Evolutionary conservation across 192 early-diverging fungal species (phyloP).

Genomic region (Coemansia sp.): DNA sequence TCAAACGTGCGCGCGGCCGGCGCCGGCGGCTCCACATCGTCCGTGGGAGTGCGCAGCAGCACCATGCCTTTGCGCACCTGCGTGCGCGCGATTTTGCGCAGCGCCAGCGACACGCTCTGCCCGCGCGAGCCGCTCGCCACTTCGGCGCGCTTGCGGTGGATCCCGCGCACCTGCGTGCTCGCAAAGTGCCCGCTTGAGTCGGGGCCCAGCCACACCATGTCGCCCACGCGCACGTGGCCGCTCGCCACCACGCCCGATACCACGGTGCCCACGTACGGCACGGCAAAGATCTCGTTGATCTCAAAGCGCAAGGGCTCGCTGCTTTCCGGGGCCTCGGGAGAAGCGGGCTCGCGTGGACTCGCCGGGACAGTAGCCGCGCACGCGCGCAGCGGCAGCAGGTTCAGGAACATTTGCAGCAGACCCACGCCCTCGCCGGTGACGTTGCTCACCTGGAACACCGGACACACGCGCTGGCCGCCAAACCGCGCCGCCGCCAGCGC

Average conservation of each 20-base stretch:
- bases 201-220: conserved; percentile 79
- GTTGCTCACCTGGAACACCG: conserved; percentile 93
- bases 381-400: conserved; percentile 62
- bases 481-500: conserved; percentile 75
- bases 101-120: conserved; percentile 77
- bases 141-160: conserved; percentile 83
- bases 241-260: conserved; percentile 73
- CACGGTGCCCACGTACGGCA: conserved; percentile 89
- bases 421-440: conserved; percentile 79
- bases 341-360: too few species aligned
- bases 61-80: conserved; percentile 72
- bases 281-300: conserved; percentile 86
- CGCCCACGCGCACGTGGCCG: conserved; percentile 76
- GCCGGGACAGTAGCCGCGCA: neutral
- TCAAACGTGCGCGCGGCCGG: conserved; percentile 64
- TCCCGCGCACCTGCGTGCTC: conserved; percentile 72
- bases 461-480: conserved; percentile 84
- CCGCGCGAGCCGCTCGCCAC: conserved; percentile 74
- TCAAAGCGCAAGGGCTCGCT: conserved; percentile 66
- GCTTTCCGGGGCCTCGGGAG: neutral
- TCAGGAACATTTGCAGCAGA: conserved; percentile 75
- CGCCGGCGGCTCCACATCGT: conserved; percentile 9
- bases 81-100: conserved; percentile 78
- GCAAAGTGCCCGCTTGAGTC: conserved; percentile 78
- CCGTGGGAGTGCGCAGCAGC: conserved; percentile 11